Evolutionary conservation across 139 green algal species (phyloP).

Genomic region (Monoraphidium neglectum): DNA sequence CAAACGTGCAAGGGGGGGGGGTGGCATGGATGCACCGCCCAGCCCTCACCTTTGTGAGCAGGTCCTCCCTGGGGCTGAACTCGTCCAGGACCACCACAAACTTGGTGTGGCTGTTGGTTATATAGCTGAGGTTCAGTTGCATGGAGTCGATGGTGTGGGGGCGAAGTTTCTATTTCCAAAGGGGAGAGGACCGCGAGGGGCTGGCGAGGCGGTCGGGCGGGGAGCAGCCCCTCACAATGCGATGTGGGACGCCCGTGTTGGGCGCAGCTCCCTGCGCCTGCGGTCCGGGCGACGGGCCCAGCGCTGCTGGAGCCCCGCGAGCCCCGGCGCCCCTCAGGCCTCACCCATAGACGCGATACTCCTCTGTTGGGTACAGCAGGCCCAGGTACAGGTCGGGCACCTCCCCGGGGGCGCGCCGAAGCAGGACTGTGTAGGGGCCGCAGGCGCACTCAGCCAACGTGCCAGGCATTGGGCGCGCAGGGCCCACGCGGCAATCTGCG

Average conservation of each 20-base stretch:
- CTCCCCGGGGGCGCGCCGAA: conserved; percentile 43
- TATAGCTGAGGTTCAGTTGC: conserved; percentile 46
- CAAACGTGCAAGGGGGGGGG: not conserved
- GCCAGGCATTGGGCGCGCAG: too few relatives aligned
- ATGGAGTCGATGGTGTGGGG: not conserved
- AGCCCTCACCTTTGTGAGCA: conserved; percentile 31
- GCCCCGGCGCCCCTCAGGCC: not conserved
- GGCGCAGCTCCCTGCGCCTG: not conserved
- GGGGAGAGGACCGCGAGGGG: not conserved
- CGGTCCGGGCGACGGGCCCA: not conserved
- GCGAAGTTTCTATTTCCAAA: not conserved
- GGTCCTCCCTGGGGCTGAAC: conserved; percentile 54
- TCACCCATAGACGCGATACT: conserved; percentile 80
- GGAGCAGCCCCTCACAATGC: too few relatives aligned
- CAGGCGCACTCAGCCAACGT: too few relatives aligned
- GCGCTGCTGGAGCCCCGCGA: not conserved
- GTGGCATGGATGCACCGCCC: too few relatives aligned
- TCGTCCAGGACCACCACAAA: conserved; percentile 78
- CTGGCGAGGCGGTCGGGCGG: not conserved
- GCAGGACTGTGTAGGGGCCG: too few relatives aligned
- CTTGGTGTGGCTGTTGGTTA: conserved; percentile 82
- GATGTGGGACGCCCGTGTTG: too few relatives aligned
- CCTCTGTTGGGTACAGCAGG: conserved; percentile 82
- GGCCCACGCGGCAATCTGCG: too few relatives aligned
- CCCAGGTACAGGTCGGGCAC: conserved; percentile 76